phyloP scores from a whole-genome alignment of 2,329 filamentous ascomycete genomes.

The Periconia macrospinosa region DNA sequence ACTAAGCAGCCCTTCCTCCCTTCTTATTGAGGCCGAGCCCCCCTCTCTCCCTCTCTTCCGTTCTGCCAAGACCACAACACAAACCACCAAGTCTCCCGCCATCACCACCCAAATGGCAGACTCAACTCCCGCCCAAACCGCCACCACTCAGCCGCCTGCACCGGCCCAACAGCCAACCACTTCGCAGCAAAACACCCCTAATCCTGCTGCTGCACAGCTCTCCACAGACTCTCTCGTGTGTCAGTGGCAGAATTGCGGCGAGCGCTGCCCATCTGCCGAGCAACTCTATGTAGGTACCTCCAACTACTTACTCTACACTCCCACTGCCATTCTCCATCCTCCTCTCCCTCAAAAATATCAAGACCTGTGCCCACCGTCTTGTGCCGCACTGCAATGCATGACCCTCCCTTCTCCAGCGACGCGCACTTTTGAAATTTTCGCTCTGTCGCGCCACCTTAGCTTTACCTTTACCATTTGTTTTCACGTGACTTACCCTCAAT shows the following conservation, averaged over 20 bases:
- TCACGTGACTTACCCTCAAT: slow-evolving; percentile 16
- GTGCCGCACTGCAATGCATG: background rate
- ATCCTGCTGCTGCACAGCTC: slow-evolving; percentile 31
- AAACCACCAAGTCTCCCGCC: background rate
- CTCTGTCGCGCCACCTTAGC: background rate
- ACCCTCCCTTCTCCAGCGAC: slow-evolving; percentile 1
- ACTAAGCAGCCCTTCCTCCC: background rate
- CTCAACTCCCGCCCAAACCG: slow-evolving; percentile 3
- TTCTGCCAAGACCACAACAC: background rate
- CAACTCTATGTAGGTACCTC: slow-evolving; percentile 60
- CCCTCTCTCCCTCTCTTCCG: background rate
- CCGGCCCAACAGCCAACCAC: slow-evolving; percentile 37
- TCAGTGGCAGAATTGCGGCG: slow-evolving; percentile 65
- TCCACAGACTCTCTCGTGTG: slow-evolving; percentile 54
- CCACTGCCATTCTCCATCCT: too few species aligned
- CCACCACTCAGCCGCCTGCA: slow-evolving; percentile 6
- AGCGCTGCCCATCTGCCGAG: slow-evolving; percentile 61
- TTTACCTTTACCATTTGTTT: slow-evolving; percentile 14
- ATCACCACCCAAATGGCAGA: slow-evolving; percentile 5
- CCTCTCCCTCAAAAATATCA: background rate
- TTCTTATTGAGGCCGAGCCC: background rate
- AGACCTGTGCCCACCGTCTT: background rate
- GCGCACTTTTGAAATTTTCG: background rate
- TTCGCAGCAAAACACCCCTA: slow-evolving; percentile 36
- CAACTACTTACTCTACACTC: too few species aligned